A percentile compares a stretch with the other conserved stretches of the same genome.
phyloP scores from a whole-genome alignment of 169 alveolate genomes.

The Plasmodium sp. region DNA sequence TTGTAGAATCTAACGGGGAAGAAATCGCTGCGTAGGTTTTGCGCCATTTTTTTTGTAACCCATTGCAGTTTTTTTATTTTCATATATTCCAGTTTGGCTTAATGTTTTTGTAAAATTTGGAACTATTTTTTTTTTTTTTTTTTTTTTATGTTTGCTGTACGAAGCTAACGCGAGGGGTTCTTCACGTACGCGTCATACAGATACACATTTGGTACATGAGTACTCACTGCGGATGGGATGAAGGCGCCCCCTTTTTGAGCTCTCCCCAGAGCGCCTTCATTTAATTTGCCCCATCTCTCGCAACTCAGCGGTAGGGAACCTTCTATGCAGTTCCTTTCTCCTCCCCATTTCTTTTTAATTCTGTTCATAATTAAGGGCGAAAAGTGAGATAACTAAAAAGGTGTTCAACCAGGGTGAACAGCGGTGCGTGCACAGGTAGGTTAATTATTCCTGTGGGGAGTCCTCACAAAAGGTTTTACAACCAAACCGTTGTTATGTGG shows the following conservation, averaged over 20 bases:
- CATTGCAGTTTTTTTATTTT: not conserved
- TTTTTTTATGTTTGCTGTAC: not conserved
- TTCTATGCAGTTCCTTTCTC: not conserved
- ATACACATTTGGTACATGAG: not conserved
- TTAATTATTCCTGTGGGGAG: not conserved
- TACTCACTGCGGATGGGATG: not conserved
- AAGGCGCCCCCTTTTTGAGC: not conserved
- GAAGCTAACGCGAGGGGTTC: not conserved
- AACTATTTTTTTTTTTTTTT: not conserved
- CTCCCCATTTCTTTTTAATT: not conserved
- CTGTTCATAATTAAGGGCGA: not conserved
- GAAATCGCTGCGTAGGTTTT: not conserved
- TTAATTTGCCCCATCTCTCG: not conserved
- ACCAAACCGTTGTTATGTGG: not conserved
- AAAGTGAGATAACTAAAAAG: not conserved
- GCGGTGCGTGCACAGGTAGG: not conserved
- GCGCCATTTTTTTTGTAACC: not conserved
- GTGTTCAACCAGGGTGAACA: not conserved
- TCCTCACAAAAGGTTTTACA: not conserved
- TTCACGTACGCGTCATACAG: not conserved
- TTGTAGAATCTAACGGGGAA: conserved; percentile 21
- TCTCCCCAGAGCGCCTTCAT: not conserved
- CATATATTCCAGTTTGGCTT: not conserved
- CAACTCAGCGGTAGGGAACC: not conserved
- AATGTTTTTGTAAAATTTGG: not conserved